Evolutionary conservation across 2,329 filamentous ascomycete genomes (phyloP).

Genomic region (Davidsoniella eucalypti): DNA sequence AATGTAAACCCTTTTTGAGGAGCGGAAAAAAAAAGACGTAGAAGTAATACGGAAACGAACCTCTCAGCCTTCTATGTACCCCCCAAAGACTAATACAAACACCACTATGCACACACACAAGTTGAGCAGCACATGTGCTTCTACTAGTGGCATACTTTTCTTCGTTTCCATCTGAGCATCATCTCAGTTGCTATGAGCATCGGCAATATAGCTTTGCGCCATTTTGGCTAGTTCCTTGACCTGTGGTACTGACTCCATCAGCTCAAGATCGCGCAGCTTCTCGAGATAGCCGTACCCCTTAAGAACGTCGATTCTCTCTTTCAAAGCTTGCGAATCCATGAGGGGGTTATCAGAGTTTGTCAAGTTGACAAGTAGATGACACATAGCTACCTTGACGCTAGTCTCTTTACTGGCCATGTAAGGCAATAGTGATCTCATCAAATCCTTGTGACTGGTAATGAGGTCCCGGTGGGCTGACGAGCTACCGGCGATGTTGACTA

Average conservation of each 20-base stretch:
- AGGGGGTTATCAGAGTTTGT: constrained; percentile 49
- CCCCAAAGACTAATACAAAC: background rate
- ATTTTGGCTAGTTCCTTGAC: constrained; percentile 72
- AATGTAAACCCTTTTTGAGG: too few species aligned
- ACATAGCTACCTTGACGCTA: constrained; percentile 61
- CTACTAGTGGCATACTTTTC: too few species aligned
- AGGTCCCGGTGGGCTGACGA: constrained; percentile 61
- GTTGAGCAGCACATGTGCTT: too few species aligned
- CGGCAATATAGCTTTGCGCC: constrained; percentile 24
- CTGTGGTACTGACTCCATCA: constrained; percentile 60
- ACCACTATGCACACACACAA: constrained; percentile 6
- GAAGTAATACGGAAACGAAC: too few species aligned
- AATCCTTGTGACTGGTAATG: constrained; percentile 57
- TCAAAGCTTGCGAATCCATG: constrained; percentile 38
- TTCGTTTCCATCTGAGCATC: too few species aligned
- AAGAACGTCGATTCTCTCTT: constrained; percentile 51
- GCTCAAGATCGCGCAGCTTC: constrained; percentile 43
- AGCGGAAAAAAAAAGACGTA: background rate
- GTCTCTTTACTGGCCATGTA: constrained; percentile 59
- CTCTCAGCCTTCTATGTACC: too few species aligned
- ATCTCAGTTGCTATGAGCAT: background rate
- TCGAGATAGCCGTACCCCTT: constrained; percentile 54
- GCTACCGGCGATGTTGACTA: constrained; percentile 79
- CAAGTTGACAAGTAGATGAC: constrained; percentile 74
- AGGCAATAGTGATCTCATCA: constrained; percentile 55